Evolutionary conservation across 495 filamentous ascomycete species (phyloP).

Genomic region (Aspergillus coremiiformis): DNA sequence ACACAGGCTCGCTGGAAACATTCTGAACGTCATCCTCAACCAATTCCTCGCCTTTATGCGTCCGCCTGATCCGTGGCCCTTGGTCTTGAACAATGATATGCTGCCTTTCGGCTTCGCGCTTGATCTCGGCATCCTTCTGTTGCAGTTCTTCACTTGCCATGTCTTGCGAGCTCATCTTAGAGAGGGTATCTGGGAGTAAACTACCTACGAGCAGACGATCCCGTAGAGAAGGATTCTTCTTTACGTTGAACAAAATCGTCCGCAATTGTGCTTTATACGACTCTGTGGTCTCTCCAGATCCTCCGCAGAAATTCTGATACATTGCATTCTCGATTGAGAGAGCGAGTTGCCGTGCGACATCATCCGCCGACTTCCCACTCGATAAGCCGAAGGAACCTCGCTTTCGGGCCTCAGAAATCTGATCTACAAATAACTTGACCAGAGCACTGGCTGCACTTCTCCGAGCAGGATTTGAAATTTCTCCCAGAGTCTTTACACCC

Average conservation of each 20-base stretch:
- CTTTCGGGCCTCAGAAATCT: conserved; percentile 45
- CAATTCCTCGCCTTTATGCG: conserved; percentile 92
- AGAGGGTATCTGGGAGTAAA: conserved; percentile 63
- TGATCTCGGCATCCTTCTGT: conserved; percentile 64
- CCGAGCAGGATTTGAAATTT: conserved; percentile 42
- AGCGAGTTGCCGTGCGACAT: conserved; percentile 48
- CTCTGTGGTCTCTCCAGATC: conserved; percentile 42
- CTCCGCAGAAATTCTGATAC: conserved; percentile 48
- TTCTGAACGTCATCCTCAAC: conserved; percentile 59
- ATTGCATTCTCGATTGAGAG: conserved; percentile 70
- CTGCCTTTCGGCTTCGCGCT: conserved; percentile 77
- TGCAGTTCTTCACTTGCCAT: conserved; percentile 89
- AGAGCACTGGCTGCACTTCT: conserved; percentile 44
- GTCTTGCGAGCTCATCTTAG: conserved; percentile 77
- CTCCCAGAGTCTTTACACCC: conserved; percentile 28
- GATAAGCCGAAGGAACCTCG: conserved; percentile 44
- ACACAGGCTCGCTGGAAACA: conserved; percentile 42
- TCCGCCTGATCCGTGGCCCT: conserved; percentile 75
- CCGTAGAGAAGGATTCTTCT: conserved; percentile 72
- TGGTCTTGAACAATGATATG: conserved; percentile 78
- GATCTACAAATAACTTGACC: conserved; percentile 47
- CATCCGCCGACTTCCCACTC: conserved; percentile 43
- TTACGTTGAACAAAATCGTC: conserved; percentile 71
- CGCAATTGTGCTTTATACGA: conserved; percentile 52
- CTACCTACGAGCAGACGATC: conserved; percentile 63